These are phyloP conservation scores for Phytophthora citrophthora DNA, from an alignment of 352 stramenopile genomes.

Conservation along the genomic window DNA sequence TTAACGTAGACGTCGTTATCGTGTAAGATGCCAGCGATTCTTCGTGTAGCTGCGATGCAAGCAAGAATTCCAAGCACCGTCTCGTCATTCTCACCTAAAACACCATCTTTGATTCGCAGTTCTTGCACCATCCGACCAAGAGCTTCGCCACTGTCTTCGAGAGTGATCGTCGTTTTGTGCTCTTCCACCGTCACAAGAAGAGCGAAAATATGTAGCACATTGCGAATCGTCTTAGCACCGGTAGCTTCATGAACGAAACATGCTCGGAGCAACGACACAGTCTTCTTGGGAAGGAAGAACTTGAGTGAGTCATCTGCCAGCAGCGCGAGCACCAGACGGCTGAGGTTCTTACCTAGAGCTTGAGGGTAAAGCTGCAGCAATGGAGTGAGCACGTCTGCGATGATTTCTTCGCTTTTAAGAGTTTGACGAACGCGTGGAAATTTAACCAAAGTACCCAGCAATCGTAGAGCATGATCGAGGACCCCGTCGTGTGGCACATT, in stretches of 20 bases:
- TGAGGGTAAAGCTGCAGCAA: slow-evolving; percentile 67
- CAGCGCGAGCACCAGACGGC: slow-evolving; percentile 60
- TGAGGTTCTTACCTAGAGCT: slow-evolving; percentile 67
- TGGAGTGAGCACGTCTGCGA: slow-evolving; percentile 68
- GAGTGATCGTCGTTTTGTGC: slow-evolving; percentile 73
- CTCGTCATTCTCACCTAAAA: slow-evolving; percentile 46
- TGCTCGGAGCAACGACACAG: slow-evolving; percentile 60
- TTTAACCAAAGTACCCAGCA: slow-evolving; percentile 66
- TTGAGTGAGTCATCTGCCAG: slow-evolving; percentile 79
- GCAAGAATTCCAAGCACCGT: slow-evolving; percentile 54
- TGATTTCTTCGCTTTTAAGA: slow-evolving; percentile 74
- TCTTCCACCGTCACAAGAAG: slow-evolving; percentile 70
- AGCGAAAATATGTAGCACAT: slow-evolving; percentile 66
- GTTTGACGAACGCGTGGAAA: slow-evolving; percentile 62
- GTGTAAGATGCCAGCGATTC: slow-evolving; percentile 58
- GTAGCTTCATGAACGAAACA: slow-evolving; percentile 56
- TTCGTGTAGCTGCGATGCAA: slow-evolving; percentile 41
- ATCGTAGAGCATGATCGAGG: slow-evolving; percentile 62
- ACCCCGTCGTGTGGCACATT: slow-evolving; percentile 55
- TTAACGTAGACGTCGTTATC: slow-evolving; percentile 60
- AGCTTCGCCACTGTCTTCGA: slow-evolving; percentile 73
- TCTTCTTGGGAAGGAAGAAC: slow-evolving; percentile 86
- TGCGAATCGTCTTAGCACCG: slow-evolving; percentile 63
- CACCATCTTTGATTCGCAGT: slow-evolving; percentile 34
- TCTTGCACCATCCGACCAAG: slow-evolving; percentile 58